Base-by-base conservation (phyloP, 73 alveolate genomes). In the Durusdinium trenchii region DNA sequence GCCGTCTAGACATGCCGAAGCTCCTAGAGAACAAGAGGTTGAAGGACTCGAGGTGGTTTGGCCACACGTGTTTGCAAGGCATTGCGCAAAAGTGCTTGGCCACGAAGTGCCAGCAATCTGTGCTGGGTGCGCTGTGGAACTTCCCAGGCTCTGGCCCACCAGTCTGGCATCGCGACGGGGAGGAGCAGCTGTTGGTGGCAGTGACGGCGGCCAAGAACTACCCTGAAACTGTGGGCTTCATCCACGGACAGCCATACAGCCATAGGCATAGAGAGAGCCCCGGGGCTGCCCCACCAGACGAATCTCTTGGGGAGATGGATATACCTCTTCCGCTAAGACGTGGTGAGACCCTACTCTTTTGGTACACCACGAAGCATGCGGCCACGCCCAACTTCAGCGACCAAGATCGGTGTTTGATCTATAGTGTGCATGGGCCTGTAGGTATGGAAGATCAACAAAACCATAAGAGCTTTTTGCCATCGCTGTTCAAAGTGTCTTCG, bases 141-240 rank as follows among this genome's bases (percentile, higher is more conserved):
- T 89, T 89, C 86, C 96, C 96, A 26, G 96, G 96, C 86, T 89
- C 96, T 2, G 96, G 96, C 51, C 96, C 96, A 28, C 96, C 96
- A 30, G 96, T 89, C 67, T 89, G 96, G 96, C 83, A 87, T 60
- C 78, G 95, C 51, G 95, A 86, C 43, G 95, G 95, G 46, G 28
- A 23, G 78, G 82, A 52, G 30, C 43, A 60, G 57, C 61, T 86
- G 82, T 45, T 86, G 61, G 95, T 86, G 51, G 95, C 95, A 43
- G 95, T 86, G 62, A 86, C 95, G 45, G 95, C 95, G 28, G 43
- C 82, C 79, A 4, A 20, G 54, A 61, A 60, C 45, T 86, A 86
- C 81, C 82, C 82, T 30, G 82, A 86, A 43, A 40, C 83, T 26
- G 95, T 87, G 85, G 95, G 95, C 84, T 87, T 87, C 64, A 87